Percentiles rank a stretch among this genome's conserved stretches.
Evolutionary conservation across 768 basidiomycete species (phyloP).

Genomic region (Kondoa subrosea): DNA sequence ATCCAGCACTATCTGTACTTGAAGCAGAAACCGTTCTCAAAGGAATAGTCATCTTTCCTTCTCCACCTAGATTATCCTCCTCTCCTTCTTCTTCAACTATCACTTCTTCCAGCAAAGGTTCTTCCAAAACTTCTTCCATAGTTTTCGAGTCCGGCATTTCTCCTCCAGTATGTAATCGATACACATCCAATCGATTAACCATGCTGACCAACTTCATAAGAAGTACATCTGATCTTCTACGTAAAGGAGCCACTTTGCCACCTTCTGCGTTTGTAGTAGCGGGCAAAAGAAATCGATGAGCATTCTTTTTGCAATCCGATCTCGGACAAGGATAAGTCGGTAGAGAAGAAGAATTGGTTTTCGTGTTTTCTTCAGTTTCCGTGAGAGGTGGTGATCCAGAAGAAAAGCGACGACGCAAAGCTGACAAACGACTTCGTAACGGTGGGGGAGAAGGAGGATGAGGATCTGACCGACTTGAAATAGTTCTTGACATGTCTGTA

Average conservation of each 20-base stretch:
- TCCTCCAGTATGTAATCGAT: not conserved
- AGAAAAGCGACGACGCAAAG: not conserved
- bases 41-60: no score
- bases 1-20: slow-evolving; percentile 8
- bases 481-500: not conserved
- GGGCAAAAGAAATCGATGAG: not conserved
- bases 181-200: not conserved
- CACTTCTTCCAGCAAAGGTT: not conserved
- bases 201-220: not conserved
- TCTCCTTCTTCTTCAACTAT: no score
- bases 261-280: not conserved
- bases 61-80: no score
- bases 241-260: not conserved
- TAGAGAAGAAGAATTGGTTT: no score
- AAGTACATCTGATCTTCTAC: not conserved
- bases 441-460: not conserved
- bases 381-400: not conserved
- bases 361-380: not conserved
- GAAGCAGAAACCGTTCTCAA: not conserved
- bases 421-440: not conserved
- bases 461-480: not conserved
- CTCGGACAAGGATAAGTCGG: not conserved
- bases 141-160: slow-evolving; percentile 2
- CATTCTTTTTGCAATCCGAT: not conserved
- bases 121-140: slow-evolving; percentile 3